Conservation (phyloP, 192 early-diverging fungal species). For the Allomyces arbusculus region DNA sequence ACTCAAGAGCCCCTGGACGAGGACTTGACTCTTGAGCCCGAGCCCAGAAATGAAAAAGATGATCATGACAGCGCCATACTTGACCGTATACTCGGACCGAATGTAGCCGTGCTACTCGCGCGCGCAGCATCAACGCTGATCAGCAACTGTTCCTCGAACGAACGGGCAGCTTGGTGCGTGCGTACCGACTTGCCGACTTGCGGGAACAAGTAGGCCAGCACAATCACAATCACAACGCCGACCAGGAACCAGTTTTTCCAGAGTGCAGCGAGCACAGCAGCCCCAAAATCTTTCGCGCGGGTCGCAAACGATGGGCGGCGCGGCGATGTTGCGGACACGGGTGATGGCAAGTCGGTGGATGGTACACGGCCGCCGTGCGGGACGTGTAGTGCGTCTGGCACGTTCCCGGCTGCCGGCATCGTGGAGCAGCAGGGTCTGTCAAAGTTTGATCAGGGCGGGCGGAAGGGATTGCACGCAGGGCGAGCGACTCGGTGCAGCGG, state of each 20-base stretch:
- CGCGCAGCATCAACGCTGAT: not conserved
- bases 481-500: too few species aligned
- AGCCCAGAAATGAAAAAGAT: slow-evolving; percentile 47
- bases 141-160: not conserved
- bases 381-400: too few species aligned
- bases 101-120: slow-evolving; percentile 11
- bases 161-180: too few species aligned
- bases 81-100: slow-evolving; percentile 39
- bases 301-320: too few species aligned
- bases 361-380: too few species aligned
- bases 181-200: slow-evolving; percentile 23
- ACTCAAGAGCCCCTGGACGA: slow-evolving; percentile 22
- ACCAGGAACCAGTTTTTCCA: slow-evolving; percentile 36
- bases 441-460: too few species aligned
- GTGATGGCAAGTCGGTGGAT: too few species aligned
- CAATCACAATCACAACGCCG: slow-evolving; percentile 39
- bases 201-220: slow-evolving; percentile 39
- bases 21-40: slow-evolving; percentile 31
- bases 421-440: too few species aligned
- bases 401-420: too few species aligned
- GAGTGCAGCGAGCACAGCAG: not conserved
- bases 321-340: too few species aligned
- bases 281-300: too few species aligned
- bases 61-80: slow-evolving; percentile 36
- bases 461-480: too few species aligned